Percentiles rank a stretch among this genome's conserved stretches.
Conservation (phyloP, 225 moss, liverwort and hornwort species). For the Antitrichia curtipendula region DNA sequence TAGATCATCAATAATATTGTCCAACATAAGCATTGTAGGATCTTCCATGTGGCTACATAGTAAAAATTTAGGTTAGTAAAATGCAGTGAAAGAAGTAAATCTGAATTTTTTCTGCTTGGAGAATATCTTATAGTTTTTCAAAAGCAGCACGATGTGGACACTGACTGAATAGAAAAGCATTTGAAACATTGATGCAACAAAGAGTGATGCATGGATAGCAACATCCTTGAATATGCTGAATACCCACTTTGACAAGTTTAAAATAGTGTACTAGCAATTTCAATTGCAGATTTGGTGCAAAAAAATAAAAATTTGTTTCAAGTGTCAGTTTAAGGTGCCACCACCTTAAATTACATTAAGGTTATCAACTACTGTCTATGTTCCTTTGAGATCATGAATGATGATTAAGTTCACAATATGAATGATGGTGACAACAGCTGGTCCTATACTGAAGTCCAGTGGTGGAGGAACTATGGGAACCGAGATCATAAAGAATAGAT, state of each 20-base stretch:
- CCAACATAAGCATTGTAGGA: neutral
- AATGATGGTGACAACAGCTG: neutral
- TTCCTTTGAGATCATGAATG: neutral
- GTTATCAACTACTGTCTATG: neutral
- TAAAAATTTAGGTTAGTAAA: neutral
- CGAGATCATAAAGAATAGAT: neutral
- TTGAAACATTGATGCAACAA: neutral
- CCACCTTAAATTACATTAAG: neutral
- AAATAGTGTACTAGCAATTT: neutral
- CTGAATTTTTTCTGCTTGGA: neutral
- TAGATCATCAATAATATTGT: no score
- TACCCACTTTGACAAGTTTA: neutral
- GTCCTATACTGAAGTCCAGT: neutral
- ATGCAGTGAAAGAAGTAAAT: neutral
- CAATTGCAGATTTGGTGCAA: no score
- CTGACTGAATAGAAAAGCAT: neutral
- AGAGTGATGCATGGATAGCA: neutral
- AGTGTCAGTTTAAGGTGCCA: neutral
- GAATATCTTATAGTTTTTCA: neutral
- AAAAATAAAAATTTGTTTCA: neutral
- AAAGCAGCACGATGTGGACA: neutral
- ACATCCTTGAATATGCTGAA: no score
- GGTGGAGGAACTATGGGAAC: neutral
- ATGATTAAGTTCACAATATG: neutral
- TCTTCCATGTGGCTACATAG: neutral